Base-by-base conservation (phyloP, 305 asterid species). In the Rubia tinctorum region DNA sequence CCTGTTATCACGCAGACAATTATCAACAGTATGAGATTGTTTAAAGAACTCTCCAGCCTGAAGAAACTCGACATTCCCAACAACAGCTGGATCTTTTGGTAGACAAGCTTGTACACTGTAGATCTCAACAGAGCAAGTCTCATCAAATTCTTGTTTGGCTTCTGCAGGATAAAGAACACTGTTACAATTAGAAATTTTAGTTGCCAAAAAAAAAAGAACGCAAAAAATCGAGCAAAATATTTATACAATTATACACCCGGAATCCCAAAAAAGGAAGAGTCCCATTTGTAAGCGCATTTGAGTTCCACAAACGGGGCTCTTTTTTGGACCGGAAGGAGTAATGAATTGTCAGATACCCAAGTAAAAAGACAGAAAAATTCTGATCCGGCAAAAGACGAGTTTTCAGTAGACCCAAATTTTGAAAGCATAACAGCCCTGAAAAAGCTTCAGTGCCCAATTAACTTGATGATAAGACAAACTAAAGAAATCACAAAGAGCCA, bases 71-170 rank as follows among this genome's bases (percentile, higher is more conserved):
- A 87, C 88, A 85, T 92, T 94, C 96, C 98, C 90, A 73, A 94
- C 95, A 72, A 90, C 88, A 71, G 95, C 95, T 73, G 97, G 88
- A 82, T 94, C 97, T 90, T 92, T 90, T 22, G 99, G 98, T 75
- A 92, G 85, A 81, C 91, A 90, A 66, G 96, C 86, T 78, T 94
- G 99, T 77, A 94, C 88, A 49, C 98, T 90, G 77, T 94, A 94
- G 73, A 92, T 86, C 80, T 90, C 98, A 81, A 89, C 74, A 44
- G 98, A 90, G 80, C 89, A 90, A 71, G 83, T 78, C 68, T 80
- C 95, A 51, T 80, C 84, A 77, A 92, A 94, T 66, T 89, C 92
- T 78, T 84, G 83, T 84, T 89, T 90, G 39, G 90, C 89, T 76
- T 89, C 99, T 94, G 90, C 78, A 89, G 7, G 43, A 62, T 61